Base-by-base conservation (phyloP, 139 green algal species). In the Volvox reticuliferus region DNA sequence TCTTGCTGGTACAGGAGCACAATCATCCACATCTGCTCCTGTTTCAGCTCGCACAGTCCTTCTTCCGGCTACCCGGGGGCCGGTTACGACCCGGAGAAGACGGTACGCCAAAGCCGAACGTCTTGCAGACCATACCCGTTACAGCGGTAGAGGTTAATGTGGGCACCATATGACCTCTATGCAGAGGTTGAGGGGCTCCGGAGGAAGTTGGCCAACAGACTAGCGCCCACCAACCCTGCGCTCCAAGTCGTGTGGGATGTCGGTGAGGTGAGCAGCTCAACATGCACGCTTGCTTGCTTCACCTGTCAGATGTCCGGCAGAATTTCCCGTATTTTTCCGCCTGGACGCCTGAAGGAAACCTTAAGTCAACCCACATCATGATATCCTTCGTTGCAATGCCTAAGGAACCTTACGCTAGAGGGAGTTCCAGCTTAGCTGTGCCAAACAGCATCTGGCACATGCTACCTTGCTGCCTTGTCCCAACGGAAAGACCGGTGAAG, bases 21-120 rank as follows among this genome's bases (percentile, higher is more conserved):
- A 97, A 97, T 83, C 97, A 99, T 91, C 97, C 98, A 14, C 98
- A 99, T 88, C 93, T 99, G 2, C 91, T 99, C 63, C 94, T 99
- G 16, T 90, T 99, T 30, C 98, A 99, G 87, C 92, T 98, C 17
- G 68, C 94, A 75, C 33, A 91, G 80, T 63, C 90, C 3, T 98
- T 97, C 89, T 99, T 98, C 89, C 98, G 96, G 79, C 94, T 99
- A 24, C 98, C 98, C 0, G 98, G 98, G 0, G 98, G 98, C 17
- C 91, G 96, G 24, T 93, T 99, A n/a, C 93, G 96, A 28, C 95
- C 97, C 1, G 98, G 96, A 1, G 98, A 99, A 79, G 97, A 99
- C 83, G 98, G 98, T 99, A 85, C 24, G 93, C 86, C 19, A 3
- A 79, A 79, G 28, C 14, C 1, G 71, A 14, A 21, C 62, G 19